Conservation (phyloP, 2,329 filamentous ascomycete genomes). For the Dactylellina parvicollis region DNA sequence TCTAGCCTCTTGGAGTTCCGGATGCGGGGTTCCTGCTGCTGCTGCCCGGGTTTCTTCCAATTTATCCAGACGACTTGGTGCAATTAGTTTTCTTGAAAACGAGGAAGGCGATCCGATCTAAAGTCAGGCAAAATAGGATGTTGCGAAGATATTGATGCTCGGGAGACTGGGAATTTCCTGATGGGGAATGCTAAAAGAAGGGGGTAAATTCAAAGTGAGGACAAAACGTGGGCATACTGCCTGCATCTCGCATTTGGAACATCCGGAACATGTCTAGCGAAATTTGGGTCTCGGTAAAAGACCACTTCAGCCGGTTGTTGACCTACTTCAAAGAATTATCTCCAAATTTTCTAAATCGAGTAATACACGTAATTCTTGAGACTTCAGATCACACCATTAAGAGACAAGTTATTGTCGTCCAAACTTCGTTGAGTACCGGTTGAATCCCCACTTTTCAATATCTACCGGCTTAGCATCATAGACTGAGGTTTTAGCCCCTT, state of each 20-base stretch:
- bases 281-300: conserved; percentile 40
- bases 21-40: conserved; percentile 48
- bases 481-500: conserved; percentile 36
- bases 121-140: conserved; percentile 46
- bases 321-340: conserved; percentile 4
- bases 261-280: conserved; percentile 37
- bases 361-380: conserved; percentile 5
- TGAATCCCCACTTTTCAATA: conserved; percentile 39
- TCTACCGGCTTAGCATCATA: conserved; percentile 44
- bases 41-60: conserved; percentile 25
- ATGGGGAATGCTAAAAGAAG: conserved; percentile 19
- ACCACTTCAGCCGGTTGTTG: conserved; percentile 30
- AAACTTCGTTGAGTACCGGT: conserved; percentile 15
- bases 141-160: not conserved
- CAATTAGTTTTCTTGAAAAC: conserved; percentile 1
- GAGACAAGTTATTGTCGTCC: not conserved
- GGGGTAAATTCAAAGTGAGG: conserved; percentile 38
- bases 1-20: conserved; percentile 20
- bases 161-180: conserved; percentile 17
- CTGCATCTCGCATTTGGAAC: conserved; percentile 48
- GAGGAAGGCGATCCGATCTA: conserved; percentile 14
- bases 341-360: not conserved
- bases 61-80: conserved; percentile 35
- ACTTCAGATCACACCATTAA: not conserved
- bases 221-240: conserved; percentile 43